Conservation (phyloP, 352 stramenopile genomes). For the Albugo candida region DNA sequence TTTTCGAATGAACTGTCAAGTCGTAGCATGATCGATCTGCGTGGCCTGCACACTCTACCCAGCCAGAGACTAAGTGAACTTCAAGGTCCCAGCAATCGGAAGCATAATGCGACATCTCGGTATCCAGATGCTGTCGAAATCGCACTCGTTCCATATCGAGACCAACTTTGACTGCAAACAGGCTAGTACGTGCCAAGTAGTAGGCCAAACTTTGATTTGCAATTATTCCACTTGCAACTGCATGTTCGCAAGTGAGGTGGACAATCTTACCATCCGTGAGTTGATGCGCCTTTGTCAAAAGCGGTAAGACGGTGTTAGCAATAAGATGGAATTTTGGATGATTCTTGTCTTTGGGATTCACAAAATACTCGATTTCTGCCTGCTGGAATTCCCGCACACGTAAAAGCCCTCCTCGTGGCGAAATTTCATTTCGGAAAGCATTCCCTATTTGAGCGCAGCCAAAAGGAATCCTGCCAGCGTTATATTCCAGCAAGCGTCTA, state of each 20-base stretch:
- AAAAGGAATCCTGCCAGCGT: slow-evolving; percentile 84
- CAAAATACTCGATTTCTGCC: slow-evolving; percentile 98
- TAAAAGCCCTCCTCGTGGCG: slow-evolving; percentile 88
- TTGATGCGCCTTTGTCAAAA: slow-evolving; percentile 91
- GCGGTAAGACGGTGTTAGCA: slow-evolving; percentile 68
- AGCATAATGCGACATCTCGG: slow-evolving; percentile 99
- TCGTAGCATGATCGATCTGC: slow-evolving; percentile 98
- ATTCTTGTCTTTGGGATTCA: slow-evolving; percentile 97
- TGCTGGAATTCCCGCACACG: slow-evolving; percentile 99
- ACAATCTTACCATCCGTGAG: slow-evolving; percentile 92
- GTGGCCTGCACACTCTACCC: slow-evolving; percentile 98
- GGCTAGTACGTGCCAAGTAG: slow-evolving; percentile 96
- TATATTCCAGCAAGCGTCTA: slow-evolving; percentile 93
- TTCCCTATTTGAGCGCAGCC: slow-evolving; percentile 73
- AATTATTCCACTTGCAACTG: slow-evolving; percentile 85
- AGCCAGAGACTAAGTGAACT: slow-evolving; percentile 95
- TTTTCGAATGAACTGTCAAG: slow-evolving; percentile 76
- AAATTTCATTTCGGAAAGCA: slow-evolving; percentile 93
- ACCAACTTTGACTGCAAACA: slow-evolving; percentile 89
- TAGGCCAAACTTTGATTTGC: slow-evolving; percentile 98
- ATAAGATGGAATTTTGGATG: slow-evolving; percentile 92
- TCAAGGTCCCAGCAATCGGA: slow-evolving; percentile 99
- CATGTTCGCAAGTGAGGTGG: slow-evolving; percentile 80
- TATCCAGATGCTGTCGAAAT: slow-evolving; percentile 98
- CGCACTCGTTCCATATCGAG: slow-evolving; percentile 88